These are phyloP conservation scores for Clavispora santaluciae DNA, from an alignment of 805 yeast genomes.

Conservation along the genomic window DNA sequence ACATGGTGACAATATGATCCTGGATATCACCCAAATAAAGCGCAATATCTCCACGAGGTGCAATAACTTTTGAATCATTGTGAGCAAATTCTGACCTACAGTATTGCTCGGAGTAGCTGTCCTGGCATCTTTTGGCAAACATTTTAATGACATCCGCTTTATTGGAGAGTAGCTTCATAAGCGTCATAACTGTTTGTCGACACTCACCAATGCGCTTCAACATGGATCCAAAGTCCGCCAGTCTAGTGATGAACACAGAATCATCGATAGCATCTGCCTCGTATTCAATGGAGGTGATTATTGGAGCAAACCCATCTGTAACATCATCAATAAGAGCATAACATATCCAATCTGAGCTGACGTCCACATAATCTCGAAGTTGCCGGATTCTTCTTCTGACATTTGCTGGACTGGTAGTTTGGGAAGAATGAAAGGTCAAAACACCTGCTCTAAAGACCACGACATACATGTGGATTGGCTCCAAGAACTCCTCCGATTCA, in stretches of 20 bases:
- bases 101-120: not conserved
- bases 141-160: slow-evolving; percentile 3
- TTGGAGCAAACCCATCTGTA: slow-evolving; percentile 1
- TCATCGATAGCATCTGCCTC: slow-evolving; percentile 3
- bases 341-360: slow-evolving; percentile 2
- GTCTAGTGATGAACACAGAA: not conserved
- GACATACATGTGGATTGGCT: slow-evolving; percentile 2
- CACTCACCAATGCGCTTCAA: slow-evolving; percentile 1
- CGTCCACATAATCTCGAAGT: slow-evolving; percentile 2
- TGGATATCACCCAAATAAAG: slow-evolving; percentile 4
- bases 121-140: slow-evolving; percentile 2
- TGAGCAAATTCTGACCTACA: too few species aligned
- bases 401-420: not conserved
- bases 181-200: slow-evolving; percentile 1
- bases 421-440: not conserved
- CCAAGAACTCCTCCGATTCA: slow-evolving; percentile 48
- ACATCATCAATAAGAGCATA: slow-evolving; percentile 3
- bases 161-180: slow-evolving; percentile 2
- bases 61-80: not conserved
- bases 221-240: not conserved
- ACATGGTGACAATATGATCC: slow-evolving; percentile 4
- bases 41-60: slow-evolving; percentile 2
- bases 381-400: slow-evolving; percentile 2
- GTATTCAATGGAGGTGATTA: slow-evolving; percentile 1
- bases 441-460: slow-evolving; percentile 2